Base-by-base conservation (phyloP, 2,329 filamentous ascomycete species). In the Clonostachys sp. region DNA sequence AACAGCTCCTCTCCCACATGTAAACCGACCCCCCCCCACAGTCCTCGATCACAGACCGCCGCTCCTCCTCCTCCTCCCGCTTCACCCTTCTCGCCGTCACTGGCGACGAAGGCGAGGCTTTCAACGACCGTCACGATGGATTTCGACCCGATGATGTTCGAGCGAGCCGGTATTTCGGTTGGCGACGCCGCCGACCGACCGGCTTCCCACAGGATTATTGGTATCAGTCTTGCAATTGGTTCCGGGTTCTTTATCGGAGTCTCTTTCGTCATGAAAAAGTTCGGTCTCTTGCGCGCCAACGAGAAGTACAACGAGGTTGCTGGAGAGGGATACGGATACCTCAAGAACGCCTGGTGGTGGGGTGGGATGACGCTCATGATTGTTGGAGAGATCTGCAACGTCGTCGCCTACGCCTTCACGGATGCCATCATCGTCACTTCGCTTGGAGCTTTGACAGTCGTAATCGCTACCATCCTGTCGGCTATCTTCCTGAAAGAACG, bases 331-430 rank as follows among this genome's bases (percentile, higher is more conserved):
- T 97, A 97, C 65, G 91, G 92, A 52, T 99, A 97, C 65, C 81
- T 99, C 58, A 96, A 95, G 72, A 97, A 97, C 61, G 75, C 75
- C 17, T 96, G 81, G 73, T 99, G 94, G 94, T 99, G 94, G 94
- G 67, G 74, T 2, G 94, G 94, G 57, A 97, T 99, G 94, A 91
- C 75, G 1, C 77, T 97, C 50, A 97, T 99, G 94, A 96, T 97
- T 57, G 59, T 97, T 41, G 94, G 94, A 56, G 94, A 99, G 68
- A 82, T 96, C 48, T 95, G 90, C 80, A 99, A 99, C 70, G 95
- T 97, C 64, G 89, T 92, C 63, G 94, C 94, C 46, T 97, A 97
- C 63, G 89, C 91, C 48, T 97, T 97, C 59, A 94, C 94, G 52
- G 94, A 97, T 66, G 92, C 92, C 51, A 96, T 97, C 57, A 74